phyloP scores from a whole-genome alignment of 2,329 filamentous ascomycete genomes.

The Microcera coccophila region DNA sequence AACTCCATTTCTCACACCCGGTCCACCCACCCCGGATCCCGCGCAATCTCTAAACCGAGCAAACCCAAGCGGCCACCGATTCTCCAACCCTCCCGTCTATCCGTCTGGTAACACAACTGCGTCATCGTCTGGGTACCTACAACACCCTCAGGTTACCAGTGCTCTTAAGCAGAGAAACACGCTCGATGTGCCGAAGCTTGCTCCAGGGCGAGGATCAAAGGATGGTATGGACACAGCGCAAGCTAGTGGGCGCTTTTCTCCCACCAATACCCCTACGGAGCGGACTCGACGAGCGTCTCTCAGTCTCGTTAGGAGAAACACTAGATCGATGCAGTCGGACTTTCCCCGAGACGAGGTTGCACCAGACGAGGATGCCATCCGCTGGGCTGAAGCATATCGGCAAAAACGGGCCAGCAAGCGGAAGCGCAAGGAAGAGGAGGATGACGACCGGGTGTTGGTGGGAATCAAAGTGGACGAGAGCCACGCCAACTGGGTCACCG shows the following conservation, averaged over 20 bases:
- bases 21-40: conserved; percentile 25
- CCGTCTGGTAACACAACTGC: conserved; percentile 38
- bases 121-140: conserved; percentile 49
- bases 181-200: conserved; percentile 73
- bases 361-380: conserved; percentile 83
- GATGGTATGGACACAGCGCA: conserved; percentile 66
- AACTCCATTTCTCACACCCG: conserved; percentile 14
- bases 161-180: conserved; percentile 79
- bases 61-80: conserved; percentile 48
- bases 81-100: conserved; percentile 62
- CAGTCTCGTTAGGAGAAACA: conserved; percentile 73
- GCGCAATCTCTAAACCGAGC: conserved; percentile 22
- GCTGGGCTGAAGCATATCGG: conserved; percentile 89
- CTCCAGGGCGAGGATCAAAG: conserved; percentile 64
- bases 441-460: conserved; percentile 90
- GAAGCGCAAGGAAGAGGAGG: conserved; percentile 76
- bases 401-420: conserved; percentile 88
- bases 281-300: conserved; percentile 71
- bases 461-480: conserved; percentile 97
- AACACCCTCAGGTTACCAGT: conserved; percentile 43
- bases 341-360: conserved; percentile 75
- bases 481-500: conserved; percentile 95
- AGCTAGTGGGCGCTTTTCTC: conserved; percentile 79
- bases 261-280: conserved; percentile 45
- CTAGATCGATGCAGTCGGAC: conserved; percentile 82